Percentiles rank a stretch among this genome's conserved stretches.
These are phyloP conservation scores for Fusarium neocosmosporiellum DNA, from an alignment of 2,329 filamentous ascomycete genomes.

Conservation along the genomic window DNA sequence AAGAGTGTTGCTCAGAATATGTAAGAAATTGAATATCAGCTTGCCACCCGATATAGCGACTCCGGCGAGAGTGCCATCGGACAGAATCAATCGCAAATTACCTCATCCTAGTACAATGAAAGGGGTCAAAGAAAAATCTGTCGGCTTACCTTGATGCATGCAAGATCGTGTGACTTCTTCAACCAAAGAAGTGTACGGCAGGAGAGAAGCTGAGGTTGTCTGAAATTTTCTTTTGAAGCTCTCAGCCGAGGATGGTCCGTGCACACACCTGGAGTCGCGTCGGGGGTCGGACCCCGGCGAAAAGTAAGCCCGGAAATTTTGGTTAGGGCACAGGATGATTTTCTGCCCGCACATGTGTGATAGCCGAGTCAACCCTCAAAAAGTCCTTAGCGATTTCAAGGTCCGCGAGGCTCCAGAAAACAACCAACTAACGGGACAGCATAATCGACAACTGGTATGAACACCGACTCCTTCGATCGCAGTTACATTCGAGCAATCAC, in stretches of 20 bases:
- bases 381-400: constrained; percentile 54
- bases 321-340: constrained; percentile 56
- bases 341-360: constrained; percentile 54
- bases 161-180: constrained; percentile 34
- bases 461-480: constrained; percentile 44
- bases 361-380: constrained; percentile 52
- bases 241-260: constrained; percentile 32
- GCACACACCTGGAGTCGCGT: constrained; percentile 9
- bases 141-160: constrained; percentile 46
- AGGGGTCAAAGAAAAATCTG: constrained; percentile 9
- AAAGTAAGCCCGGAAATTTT: constrained; percentile 48
- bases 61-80: constrained; percentile 90
- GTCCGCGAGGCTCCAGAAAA: constrained; percentile 50
- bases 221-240: constrained; percentile 46
- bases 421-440: constrained; percentile 53
- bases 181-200: constrained; percentile 13
- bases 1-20: constrained; percentile 82
- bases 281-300: constrained; percentile 35
- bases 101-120: constrained; percentile 76
- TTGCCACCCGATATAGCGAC: constrained; percentile 80
- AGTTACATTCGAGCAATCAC: constrained; percentile 39
- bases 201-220: background rate
- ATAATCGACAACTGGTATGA: constrained; percentile 55
- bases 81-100: constrained; percentile 98
- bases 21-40: constrained; percentile 97